Conservation (phyloP, 2,329 filamentous ascomycete genomes). For the Trichoderma sp. region DNA sequence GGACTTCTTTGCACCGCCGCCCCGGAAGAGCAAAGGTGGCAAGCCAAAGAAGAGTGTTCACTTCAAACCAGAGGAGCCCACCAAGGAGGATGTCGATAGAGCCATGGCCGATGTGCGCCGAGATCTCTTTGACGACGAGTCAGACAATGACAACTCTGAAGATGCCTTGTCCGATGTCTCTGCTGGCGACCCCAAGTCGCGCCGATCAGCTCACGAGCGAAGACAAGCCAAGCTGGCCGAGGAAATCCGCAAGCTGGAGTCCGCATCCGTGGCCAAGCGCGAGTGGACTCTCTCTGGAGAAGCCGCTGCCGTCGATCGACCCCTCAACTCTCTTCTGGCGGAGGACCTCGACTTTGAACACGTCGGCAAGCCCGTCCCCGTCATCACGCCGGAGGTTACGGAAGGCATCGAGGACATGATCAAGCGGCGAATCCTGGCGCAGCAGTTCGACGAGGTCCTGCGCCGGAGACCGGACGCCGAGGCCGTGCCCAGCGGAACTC, state of each 20-base stretch:
- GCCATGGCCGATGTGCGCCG: slow-evolving; percentile 84
- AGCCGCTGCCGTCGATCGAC: slow-evolving; percentile 75
- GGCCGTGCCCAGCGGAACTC: slow-evolving; percentile 55
- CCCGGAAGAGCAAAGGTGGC: slow-evolving; percentile 54
- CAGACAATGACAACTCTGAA: slow-evolving; percentile 62
- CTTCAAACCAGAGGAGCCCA: slow-evolving; percentile 43
- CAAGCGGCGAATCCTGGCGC: slow-evolving; percentile 84
- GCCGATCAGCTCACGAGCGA: slow-evolving; percentile 80
- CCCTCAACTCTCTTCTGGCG: slow-evolving; percentile 87
- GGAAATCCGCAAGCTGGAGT: slow-evolving; percentile 88
- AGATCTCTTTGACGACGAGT: slow-evolving; percentile 82
- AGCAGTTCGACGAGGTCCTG: slow-evolving; percentile 89
- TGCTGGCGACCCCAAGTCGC: slow-evolving; percentile 66
- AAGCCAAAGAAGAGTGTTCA: slow-evolving; percentile 43
- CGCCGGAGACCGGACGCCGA: slow-evolving; percentile 74
- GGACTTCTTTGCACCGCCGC: slow-evolving; percentile 89
- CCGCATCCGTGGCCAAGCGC: slow-evolving; percentile 82
- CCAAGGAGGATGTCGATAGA: slow-evolving; percentile 68
- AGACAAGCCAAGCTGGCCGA: slow-evolving; percentile 80
- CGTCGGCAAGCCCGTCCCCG: slow-evolving; percentile 87
- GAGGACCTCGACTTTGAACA: slow-evolving; percentile 96
- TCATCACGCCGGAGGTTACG: slow-evolving; percentile 86
- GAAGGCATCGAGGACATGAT: slow-evolving; percentile 92
- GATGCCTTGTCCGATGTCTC: slow-evolving; percentile 64
- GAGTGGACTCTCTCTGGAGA: slow-evolving; percentile 90